Evolutionary conservation across 345 rosid genomes (phyloP).

Genomic region (Chamaenerion angustifolium): DNA sequence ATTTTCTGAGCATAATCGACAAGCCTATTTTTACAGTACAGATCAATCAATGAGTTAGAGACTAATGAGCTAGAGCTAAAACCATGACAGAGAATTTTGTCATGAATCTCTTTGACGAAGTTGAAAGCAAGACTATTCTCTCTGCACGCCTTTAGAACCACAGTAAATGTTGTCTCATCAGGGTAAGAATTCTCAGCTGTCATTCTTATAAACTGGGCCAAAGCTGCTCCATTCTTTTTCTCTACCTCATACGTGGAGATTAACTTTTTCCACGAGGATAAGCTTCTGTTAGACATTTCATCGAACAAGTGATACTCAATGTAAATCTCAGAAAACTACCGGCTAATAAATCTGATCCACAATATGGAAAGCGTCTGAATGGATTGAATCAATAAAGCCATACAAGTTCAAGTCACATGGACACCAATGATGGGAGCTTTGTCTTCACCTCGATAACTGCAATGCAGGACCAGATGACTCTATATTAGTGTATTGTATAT

Average conservation of each 20-base stretch:
- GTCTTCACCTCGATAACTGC: no score
- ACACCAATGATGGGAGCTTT: no score
- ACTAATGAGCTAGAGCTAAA: constrained; percentile 25
- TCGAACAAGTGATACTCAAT: constrained; percentile 44
- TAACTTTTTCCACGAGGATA: constrained; percentile 39
- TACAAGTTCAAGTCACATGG: no score
- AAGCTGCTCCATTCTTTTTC: constrained; percentile 19
- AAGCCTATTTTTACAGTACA: constrained; percentile 51
- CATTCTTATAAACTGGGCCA: constrained; percentile 30
- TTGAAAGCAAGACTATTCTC: constrained; percentile 17
- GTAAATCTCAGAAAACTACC: background rate
- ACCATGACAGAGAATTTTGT: constrained; percentile 43
- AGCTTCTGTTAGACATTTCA: constrained; percentile 44
- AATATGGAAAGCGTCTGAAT: no score
- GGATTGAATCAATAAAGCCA: no score
- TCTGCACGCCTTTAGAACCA: constrained; percentile 39
- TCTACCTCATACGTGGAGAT: constrained; percentile 27
- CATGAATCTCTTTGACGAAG: constrained; percentile 49
- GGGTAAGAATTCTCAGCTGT: constrained; percentile 24
- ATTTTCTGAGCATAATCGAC: constrained; percentile 34
- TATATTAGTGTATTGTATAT: no score
- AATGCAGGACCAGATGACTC: no score
- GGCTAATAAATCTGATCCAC: no score
- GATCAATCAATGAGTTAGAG: constrained; percentile 61
- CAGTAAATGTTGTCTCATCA: constrained; percentile 27